phyloP scores from a whole-genome alignment of 73 alveolate species.

The Stentor roeselii region DNA sequence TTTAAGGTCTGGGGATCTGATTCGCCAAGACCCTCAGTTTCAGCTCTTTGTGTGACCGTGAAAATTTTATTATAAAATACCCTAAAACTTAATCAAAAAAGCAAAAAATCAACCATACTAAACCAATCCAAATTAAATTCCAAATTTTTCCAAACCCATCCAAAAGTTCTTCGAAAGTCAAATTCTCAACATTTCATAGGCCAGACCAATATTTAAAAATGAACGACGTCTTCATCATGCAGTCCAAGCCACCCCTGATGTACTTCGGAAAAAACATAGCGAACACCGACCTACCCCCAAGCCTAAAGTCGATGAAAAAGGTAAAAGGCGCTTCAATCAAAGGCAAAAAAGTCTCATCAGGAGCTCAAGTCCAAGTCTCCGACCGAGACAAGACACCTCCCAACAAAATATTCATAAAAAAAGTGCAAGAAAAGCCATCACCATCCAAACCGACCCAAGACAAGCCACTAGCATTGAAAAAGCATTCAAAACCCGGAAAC shows the following conservation, averaged over 20 bases:
- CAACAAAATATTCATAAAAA: neutral
- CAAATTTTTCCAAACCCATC: no score
- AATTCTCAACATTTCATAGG: no score
- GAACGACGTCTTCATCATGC: neutral
- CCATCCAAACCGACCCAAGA: neutral
- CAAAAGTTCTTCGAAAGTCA: no score
- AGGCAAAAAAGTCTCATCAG: neutral
- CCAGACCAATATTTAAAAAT: no score
- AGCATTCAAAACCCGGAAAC: neutral
- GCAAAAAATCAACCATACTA: no score
- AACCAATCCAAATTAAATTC: no score
- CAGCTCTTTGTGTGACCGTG: no score
- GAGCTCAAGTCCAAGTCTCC: neutral
- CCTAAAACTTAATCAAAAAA: no score
- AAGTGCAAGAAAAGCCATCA: neutral
- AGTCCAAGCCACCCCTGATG: neutral
- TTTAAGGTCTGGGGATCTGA: no score
- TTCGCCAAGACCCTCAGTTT: no score
- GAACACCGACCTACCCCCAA: neutral
- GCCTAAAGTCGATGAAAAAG: neutral
- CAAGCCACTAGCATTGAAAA: neutral
- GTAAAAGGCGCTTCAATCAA: neutral
- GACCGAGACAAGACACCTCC: neutral
- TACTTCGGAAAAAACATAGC: neutral
- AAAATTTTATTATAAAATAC: no score